Evolutionary conservation across 176 grass and related monocot genomes (phyloP), one percentile per base, ranked within the genome.

Genomic region (Calamus simplicifolius): DNA sequence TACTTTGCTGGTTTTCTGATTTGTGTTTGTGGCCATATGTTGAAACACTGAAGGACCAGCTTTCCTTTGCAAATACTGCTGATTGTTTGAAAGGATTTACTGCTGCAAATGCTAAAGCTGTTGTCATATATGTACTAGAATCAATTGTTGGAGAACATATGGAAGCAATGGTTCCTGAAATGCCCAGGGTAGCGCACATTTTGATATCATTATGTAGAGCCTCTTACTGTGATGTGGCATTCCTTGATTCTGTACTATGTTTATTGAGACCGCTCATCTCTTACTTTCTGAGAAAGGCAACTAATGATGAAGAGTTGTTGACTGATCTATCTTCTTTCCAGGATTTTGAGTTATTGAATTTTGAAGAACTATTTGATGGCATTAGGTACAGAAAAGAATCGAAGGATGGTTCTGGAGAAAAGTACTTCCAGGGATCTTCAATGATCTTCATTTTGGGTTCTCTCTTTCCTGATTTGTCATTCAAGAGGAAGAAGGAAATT

Each of bases 1-100:
- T 96, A 27, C 91, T 96, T 65, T 87, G 80, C 70, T 96, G 91
- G 91, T 84, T 96, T 82, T 86, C 91, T 62, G 91, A 96, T 61
- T 76, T 96, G 80, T 96, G 91, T 64, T 64, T 90, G 71, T 96
- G 86, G 91, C 91, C 91, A 60, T 90, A 87, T 79, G 75, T 81
- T 65, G 68, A 85, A 79, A 67, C 18, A 71, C 70, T 83, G 56
- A 87, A 80, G 58, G 80, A 77, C 23, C 76, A 77, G 84, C 61
- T 85, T 78, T 15, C 66, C 51, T 49, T 67, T 64, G 61, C 70
- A 61, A 89, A 75, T 13, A 18, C 14, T 64, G 57, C 64, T 64
- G 82, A 49, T 64, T 81, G 64, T 82, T 80, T 95, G 60, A 84
- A 72, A 83, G 82, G 85, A 62, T 77, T 56, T 71, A 62, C 74